Evolutionary conservation across 805 yeast species (phyloP).

Genomic region (Yamadazyma insecticola): DNA sequence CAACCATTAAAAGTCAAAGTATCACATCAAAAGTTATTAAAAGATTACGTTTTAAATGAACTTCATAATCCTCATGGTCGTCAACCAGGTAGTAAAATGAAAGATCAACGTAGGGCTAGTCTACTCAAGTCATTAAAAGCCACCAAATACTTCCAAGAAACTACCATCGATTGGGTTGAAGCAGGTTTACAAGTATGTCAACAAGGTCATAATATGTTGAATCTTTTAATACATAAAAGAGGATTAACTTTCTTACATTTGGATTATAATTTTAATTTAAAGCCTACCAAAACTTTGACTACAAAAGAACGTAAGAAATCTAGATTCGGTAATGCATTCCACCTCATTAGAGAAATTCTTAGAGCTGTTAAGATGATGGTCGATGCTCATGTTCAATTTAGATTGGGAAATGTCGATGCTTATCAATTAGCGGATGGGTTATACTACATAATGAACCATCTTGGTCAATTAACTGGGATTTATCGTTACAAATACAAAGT

Average conservation of each 20-base stretch:
- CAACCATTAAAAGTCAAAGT: slow-evolving; percentile 75
- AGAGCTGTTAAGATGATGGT: slow-evolving; percentile 81
- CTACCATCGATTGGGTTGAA: slow-evolving; percentile 96
- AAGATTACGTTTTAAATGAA: slow-evolving; percentile 66
- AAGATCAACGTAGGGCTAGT: slow-evolving; percentile 47
- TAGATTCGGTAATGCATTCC: slow-evolving; percentile 95
- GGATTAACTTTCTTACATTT: slow-evolving; percentile 90
- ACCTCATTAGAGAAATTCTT: slow-evolving; percentile 82
- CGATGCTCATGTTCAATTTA: slow-evolving; percentile 88
- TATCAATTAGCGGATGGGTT: slow-evolving; percentile 94
- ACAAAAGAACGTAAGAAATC: slow-evolving; percentile 96
- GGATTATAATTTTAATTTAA: slow-evolving; percentile 91
- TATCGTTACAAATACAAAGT: slow-evolving; percentile 95
- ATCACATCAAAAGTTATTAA: slow-evolving; percentile 86
- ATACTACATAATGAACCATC: slow-evolving; percentile 82
- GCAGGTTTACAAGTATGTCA: slow-evolving; percentile 92
- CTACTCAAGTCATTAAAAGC: slow-evolving; percentile 61
- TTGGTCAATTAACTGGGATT: slow-evolving; percentile 95
- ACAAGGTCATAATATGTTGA: slow-evolving; percentile 93
- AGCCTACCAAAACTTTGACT: slow-evolving; percentile 93
- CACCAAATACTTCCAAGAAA: slow-evolving; percentile 88
- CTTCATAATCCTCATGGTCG: slow-evolving; percentile 49
- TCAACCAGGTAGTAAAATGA: slow-evolving; percentile 26
- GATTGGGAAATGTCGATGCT: slow-evolving; percentile 88
- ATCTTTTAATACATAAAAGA: slow-evolving; percentile 80